A percentile compares a stretch with the other conserved stretches of the same genome.
Evolutionary conservation across 169 alveolate species (phyloP).

Genomic region (Cryptosporidium xiaoi): DNA sequence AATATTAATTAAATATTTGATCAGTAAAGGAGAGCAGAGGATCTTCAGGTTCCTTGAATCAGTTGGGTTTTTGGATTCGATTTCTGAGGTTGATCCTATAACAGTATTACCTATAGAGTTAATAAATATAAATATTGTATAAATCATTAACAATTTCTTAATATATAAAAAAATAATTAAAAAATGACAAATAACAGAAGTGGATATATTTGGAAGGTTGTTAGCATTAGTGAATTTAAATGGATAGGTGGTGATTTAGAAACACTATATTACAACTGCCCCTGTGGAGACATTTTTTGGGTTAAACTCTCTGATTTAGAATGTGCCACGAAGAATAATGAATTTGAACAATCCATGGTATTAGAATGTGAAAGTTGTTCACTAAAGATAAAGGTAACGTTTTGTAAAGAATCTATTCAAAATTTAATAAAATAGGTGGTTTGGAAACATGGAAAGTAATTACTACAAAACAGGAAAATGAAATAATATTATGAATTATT

Average conservation of each 20-base stretch:
- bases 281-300: slow-evolving; percentile 68
- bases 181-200: not conserved
- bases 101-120: slow-evolving; percentile 7
- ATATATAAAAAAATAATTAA: not conserved
- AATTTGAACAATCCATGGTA: not conserved
- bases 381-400: slow-evolving; percentile 19
- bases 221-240: slow-evolving; percentile 13
- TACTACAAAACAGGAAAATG: not conserved
- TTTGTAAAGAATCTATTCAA: slow-evolving; percentile 18
- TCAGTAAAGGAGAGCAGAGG: not conserved
- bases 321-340: not conserved
- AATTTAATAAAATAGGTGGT: too few species aligned
- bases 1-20: not conserved
- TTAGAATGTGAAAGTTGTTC: slow-evolving; percentile 72
- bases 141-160: not conserved
- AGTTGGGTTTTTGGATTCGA: not conserved
- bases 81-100: slow-evolving; percentile 39
- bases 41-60: not conserved
- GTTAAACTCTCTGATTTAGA: slow-evolving; percentile 14
- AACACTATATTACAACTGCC: slow-evolving; percentile 56
- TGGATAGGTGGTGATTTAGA: slow-evolving; percentile 35
- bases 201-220: slow-evolving; percentile 46
- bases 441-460: not conserved
- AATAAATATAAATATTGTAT: not conserved
- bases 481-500: too few species aligned